Evolutionary conservation across 768 basidiomycete genomes (phyloP).

Genomic region (Boletus insuetus): DNA sequence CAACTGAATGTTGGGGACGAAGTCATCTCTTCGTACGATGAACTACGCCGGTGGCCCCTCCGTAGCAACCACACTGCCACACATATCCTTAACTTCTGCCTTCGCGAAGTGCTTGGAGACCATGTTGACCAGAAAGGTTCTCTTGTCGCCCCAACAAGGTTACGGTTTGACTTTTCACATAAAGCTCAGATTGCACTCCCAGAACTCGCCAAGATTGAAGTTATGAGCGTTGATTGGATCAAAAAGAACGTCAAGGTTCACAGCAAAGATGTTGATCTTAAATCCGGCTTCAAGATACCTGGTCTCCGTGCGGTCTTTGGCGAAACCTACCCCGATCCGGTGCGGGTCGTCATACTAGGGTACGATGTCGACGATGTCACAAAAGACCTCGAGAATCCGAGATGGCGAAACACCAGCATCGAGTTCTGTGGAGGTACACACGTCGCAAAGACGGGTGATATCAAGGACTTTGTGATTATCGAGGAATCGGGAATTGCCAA

Average conservation of each 20-base stretch:
- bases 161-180: conserved; percentile 98
- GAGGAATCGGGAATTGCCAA: conserved; percentile 98
- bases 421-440: conserved; percentile 99
- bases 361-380: conserved; percentile 84
- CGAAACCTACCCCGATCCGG: conserved; percentile 96
- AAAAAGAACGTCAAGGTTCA: conserved; percentile 84
- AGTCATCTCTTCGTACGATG: conserved; percentile 90
- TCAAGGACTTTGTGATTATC: conserved; percentile 92
- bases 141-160: conserved; percentile 90
- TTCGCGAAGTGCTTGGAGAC: conserved; percentile 93
- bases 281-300: conserved; percentile 80
- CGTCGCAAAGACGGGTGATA: conserved; percentile 94
- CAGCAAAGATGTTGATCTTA: conserved; percentile 80
- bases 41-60: conserved; percentile 93
- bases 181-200: conserved; percentile 77
- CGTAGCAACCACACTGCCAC: conserved; percentile 99
- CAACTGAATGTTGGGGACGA: conserved; percentile 71
- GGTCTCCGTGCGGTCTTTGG: conserved; percentile 96
- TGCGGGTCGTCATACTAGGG: conserved; percentile 90
- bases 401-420: conserved; percentile 88
- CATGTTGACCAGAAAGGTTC: conserved; percentile 99
- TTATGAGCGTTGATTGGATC: conserved; percentile 86
- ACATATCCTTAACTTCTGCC: conserved; percentile 92
- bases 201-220: conserved; percentile 82
- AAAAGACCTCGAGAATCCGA: conserved; percentile 81